These are phyloP conservation scores for Ophiostoma pallidulum DNA, from an alignment of 2,329 filamentous ascomycete genomes.

Conservation along the genomic window DNA sequence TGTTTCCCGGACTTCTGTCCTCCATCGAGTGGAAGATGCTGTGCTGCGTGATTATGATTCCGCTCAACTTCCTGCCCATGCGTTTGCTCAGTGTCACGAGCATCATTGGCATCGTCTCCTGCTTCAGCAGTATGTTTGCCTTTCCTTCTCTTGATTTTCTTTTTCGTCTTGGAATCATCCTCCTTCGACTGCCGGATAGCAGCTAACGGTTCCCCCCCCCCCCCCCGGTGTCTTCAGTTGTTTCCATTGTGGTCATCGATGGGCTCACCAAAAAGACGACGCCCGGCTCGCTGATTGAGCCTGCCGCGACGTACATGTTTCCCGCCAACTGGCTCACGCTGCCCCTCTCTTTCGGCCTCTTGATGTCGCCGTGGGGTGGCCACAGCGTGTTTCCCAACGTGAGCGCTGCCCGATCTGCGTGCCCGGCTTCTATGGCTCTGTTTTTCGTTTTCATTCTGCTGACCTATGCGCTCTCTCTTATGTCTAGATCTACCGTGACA, in stretches of 20 bases:
- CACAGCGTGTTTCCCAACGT: slow-evolving; percentile 72
- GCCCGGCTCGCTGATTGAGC: slow-evolving; percentile 76
- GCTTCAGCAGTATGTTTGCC: slow-evolving; percentile 65
- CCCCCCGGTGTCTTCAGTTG: no score
- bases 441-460: not conserved
- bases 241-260: slow-evolving; percentile 73
- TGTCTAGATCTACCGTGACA: slow-evolving; percentile 48
- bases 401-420: slow-evolving; percentile 12
- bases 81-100: slow-evolving; percentile 82
- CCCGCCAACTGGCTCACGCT: slow-evolving; percentile 80
- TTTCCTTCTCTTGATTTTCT: not conserved
- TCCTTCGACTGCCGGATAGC: no score
- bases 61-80: slow-evolving; percentile 76
- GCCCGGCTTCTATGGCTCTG: no score
- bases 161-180: no score
- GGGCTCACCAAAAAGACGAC: slow-evolving; percentile 71
- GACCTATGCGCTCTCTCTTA: not conserved
- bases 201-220: no score
- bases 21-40: slow-evolving; percentile 74
- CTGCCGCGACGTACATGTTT: slow-evolving; percentile 70
- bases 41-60: slow-evolving; percentile 67
- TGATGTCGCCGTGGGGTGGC: slow-evolving; percentile 67
- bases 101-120: slow-evolving; percentile 84
- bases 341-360: slow-evolving; percentile 77
- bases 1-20: slow-evolving; percentile 60